Conservation (phyloP, 805 yeast genomes). For the Candida sonorensis region DNA sequence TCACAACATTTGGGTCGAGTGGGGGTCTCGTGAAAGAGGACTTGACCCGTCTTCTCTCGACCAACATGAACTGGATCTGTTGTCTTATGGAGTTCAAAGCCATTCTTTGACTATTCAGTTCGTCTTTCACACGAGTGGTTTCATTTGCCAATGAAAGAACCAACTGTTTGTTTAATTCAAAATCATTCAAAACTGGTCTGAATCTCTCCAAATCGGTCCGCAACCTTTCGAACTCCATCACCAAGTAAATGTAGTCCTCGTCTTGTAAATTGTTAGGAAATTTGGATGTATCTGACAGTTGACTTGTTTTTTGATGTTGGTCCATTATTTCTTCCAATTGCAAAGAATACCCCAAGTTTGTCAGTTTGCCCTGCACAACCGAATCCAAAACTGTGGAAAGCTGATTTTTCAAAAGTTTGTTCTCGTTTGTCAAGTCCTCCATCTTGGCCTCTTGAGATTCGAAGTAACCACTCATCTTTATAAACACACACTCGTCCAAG, state of each 20-base stretch:
- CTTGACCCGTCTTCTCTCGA: slow-evolving; percentile 32
- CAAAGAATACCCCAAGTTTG: slow-evolving; percentile 42
- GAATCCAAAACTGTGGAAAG: slow-evolving; percentile 39
- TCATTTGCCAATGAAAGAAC: slow-evolving; percentile 17
- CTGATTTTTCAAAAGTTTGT: slow-evolving; percentile 34
- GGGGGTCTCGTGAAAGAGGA: slow-evolving; percentile 6
- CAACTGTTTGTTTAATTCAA: slow-evolving; percentile 20
- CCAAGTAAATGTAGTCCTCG: slow-evolving; percentile 24
- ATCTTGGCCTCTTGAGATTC: slow-evolving; percentile 24
- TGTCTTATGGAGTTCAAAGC: slow-evolving; percentile 40
- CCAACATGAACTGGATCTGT: slow-evolving; percentile 42
- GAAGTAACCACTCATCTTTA: slow-evolving; percentile 22
- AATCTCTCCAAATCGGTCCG: slow-evolving; percentile 34
- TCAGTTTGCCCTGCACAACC: slow-evolving; percentile 41
- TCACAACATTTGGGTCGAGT: too few relatives aligned
- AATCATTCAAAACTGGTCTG: slow-evolving; percentile 17
- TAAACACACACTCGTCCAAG: slow-evolving; percentile 21
- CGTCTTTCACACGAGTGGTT: slow-evolving; percentile 35
- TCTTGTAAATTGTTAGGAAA: slow-evolving; percentile 14
- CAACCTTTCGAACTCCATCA: slow-evolving; percentile 38
- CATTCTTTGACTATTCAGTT: slow-evolving; percentile 37
- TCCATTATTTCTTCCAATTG: slow-evolving; percentile 37
- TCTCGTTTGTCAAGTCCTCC: slow-evolving; percentile 28
- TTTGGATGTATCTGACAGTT: slow-evolving; percentile 3
- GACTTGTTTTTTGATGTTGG: slow-evolving; percentile 16